phyloP scores from a whole-genome alignment of 108 stramenopile species.

The Cyclotella kingstonii region DNA sequence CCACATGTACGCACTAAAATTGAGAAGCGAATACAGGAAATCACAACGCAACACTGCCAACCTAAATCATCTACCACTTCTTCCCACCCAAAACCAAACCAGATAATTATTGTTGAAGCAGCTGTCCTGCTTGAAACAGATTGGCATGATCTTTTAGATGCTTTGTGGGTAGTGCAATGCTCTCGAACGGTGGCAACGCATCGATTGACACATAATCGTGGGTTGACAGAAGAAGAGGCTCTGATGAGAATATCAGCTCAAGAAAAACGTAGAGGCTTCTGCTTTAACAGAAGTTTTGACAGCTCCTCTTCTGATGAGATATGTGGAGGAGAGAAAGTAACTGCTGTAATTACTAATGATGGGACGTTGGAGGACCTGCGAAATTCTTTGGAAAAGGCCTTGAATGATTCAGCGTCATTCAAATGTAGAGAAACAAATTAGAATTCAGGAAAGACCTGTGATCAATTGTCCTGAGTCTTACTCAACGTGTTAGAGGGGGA shows the following conservation, averaged over 20 bases:
- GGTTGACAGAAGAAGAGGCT: conserved; percentile 61
- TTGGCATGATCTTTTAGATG: conserved; percentile 80
- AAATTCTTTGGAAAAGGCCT: conserved; percentile 24
- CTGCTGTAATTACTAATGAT: conserved; percentile 67
- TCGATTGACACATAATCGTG: conserved; percentile 60
- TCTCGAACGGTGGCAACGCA: conserved; percentile 47
- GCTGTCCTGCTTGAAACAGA: conserved; percentile 76
- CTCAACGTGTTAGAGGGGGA: too few species aligned
- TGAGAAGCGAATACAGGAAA: conserved; percentile 45
- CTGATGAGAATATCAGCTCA: conserved; percentile 65
- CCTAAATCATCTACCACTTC: too few species aligned
- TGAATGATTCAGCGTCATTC: conserved; percentile 35
- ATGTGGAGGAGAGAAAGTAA: conserved; percentile 50
- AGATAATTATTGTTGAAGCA: conserved; percentile 71
- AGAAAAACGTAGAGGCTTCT: conserved; percentile 58
- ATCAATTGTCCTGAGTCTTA: too few species aligned
- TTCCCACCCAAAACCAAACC: conserved; percentile 2
- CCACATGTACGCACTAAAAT: conserved; percentile 66
- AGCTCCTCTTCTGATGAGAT: conserved; percentile 49
- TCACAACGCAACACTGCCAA: conserved; percentile 22
- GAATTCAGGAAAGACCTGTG: too few species aligned
- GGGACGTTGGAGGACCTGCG: conserved; percentile 34
- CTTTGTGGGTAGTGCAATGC: conserved; percentile 69
- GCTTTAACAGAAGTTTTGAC: conserved; percentile 9
- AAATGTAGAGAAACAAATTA: too few species aligned